phyloP scores from a whole-genome alignment of 2,329 filamentous ascomycete genomes.

The Cordyceps cicadae region DNA sequence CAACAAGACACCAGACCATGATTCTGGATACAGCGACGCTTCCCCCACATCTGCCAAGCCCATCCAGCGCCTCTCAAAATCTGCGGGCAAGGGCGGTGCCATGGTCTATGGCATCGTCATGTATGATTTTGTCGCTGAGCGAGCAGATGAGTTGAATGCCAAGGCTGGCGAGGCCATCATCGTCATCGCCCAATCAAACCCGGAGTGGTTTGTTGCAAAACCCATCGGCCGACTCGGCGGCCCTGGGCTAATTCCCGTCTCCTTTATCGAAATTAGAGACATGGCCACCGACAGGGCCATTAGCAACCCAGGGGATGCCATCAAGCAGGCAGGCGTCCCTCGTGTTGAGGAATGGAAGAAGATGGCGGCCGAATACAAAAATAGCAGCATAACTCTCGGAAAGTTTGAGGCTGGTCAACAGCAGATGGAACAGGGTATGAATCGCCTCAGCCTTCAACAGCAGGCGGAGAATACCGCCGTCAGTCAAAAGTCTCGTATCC shows the following conservation, averaged over 20 bases:
- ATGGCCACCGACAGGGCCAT: constrained; percentile 83
- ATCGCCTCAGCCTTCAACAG: constrained; percentile 24
- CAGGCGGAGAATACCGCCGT: neutral
- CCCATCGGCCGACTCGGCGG: constrained; percentile 96
- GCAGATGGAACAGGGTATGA: constrained; percentile 8
- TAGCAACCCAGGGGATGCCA: constrained; percentile 72
- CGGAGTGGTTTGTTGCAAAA: constrained; percentile 98
- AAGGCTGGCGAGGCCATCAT: constrained; percentile 96
- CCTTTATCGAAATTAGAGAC: constrained; percentile 92
- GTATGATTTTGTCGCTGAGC: constrained; percentile 92
- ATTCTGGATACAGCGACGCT: constrained; percentile 65
- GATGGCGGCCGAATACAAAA: constrained; percentile 98
- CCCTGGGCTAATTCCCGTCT: constrained; percentile 89
- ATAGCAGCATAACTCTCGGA: constrained; percentile 92
- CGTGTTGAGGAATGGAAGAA: constrained; percentile 99
- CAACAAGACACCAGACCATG: constrained; percentile 64
- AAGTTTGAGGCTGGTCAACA: constrained; percentile 62
- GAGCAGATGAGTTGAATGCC: constrained; percentile 91
- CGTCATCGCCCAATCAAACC: constrained; percentile 95
- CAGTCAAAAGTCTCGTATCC: neutral
- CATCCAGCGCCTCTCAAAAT: constrained; percentile 37
- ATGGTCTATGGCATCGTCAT: constrained; percentile 97
- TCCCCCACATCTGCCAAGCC: constrained; percentile 16
- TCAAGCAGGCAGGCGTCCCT: constrained; percentile 81
- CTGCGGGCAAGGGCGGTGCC: constrained; percentile 53